These are phyloP conservation scores for Gossypium thurberi DNA, from an alignment of 345 rosid species.

Conservation along the genomic window DNA sequence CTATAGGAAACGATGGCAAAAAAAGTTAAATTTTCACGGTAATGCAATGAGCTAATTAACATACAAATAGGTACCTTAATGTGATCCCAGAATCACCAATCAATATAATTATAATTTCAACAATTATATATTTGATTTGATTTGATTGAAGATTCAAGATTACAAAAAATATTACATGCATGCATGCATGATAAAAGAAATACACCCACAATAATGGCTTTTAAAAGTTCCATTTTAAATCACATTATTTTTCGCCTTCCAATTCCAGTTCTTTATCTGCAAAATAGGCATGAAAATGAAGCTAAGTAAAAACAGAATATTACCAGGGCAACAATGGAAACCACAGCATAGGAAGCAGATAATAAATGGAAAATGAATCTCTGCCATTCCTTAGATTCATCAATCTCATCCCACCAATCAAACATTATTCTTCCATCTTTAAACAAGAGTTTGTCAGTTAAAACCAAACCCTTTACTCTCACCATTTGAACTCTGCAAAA, in stretches of 20 bases:
- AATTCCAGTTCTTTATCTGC: not conserved
- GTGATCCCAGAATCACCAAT: not conserved
- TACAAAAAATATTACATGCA: not conserved
- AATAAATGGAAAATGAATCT: constrained; percentile 40
- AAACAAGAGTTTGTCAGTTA: not conserved
- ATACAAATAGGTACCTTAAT: not conserved
- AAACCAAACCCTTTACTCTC: constrained; percentile 16
- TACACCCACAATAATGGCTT: not conserved
- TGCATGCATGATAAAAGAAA: not conserved
- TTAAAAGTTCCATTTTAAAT: not conserved
- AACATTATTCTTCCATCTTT: constrained; percentile 8
- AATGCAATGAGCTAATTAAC: not conserved
- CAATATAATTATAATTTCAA: not conserved
- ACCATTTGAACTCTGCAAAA: constrained; percentile 10
- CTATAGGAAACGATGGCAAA: not conserved
- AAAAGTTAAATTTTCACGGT: not conserved
- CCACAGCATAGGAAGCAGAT: constrained; percentile 41
- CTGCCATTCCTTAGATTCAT: constrained; percentile 54
- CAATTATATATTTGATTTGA: not conserved
- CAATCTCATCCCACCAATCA: constrained; percentile 50
- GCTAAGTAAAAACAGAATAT: not conserved
- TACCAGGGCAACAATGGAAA: constrained; percentile 60
- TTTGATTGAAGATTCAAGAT: not conserved
- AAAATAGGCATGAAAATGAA: not conserved
- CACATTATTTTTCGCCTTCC: not conserved